Evolutionary conservation across 495 filamentous ascomycete genomes (phyloP).

Genomic region (Lophiotrema nucula): DNA sequence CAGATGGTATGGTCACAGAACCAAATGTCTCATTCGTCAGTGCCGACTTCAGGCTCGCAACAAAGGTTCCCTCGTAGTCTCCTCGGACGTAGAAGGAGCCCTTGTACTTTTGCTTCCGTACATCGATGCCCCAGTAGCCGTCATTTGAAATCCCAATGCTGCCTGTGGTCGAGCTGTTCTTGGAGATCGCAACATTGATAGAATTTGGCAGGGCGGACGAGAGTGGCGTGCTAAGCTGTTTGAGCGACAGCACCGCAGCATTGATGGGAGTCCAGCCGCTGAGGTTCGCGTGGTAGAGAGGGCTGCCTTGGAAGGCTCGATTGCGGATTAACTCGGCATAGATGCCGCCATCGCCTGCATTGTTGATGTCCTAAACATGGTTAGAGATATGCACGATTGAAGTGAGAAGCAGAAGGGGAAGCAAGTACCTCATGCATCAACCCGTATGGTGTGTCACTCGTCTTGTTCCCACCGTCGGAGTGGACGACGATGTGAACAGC

Average conservation of each 20-base stretch:
- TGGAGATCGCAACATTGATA: slow-evolving; percentile 14
- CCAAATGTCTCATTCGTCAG: slow-evolving; percentile 35
- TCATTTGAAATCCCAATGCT: slow-evolving; percentile 7
- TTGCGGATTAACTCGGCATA: slow-evolving; percentile 38
- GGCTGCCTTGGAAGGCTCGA: slow-evolving; percentile 36
- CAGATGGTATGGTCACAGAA: slow-evolving; percentile 15
- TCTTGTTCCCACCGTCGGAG: slow-evolving; percentile 18
- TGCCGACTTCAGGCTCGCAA: slow-evolving; percentile 33
- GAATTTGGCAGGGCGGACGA: slow-evolving; percentile 13
- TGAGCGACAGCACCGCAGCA: slow-evolving; percentile 17
- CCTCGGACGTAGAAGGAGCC: slow-evolving; percentile 34
- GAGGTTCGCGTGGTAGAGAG: slow-evolving; percentile 14
- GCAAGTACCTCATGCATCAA: slow-evolving; percentile 23
- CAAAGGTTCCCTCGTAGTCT: slow-evolving; percentile 23
- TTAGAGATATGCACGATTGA: not conserved
- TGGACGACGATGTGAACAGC: slow-evolving; percentile 16
- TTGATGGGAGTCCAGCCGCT: slow-evolving; percentile 18
- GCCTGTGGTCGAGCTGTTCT: not conserved
- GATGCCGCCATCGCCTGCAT: slow-evolving; percentile 36
- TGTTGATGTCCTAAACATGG: slow-evolving; percentile 35
- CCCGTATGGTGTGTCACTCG: slow-evolving; percentile 21
- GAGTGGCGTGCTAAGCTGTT: slow-evolving; percentile 14
- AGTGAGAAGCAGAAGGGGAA: not conserved
- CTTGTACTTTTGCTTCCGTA: slow-evolving; percentile 30
- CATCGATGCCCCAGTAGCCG: slow-evolving; percentile 36